Conservation (phyloP, 2,329 filamentous ascomycete species). For the Plenodomus biglobosus region DNA sequence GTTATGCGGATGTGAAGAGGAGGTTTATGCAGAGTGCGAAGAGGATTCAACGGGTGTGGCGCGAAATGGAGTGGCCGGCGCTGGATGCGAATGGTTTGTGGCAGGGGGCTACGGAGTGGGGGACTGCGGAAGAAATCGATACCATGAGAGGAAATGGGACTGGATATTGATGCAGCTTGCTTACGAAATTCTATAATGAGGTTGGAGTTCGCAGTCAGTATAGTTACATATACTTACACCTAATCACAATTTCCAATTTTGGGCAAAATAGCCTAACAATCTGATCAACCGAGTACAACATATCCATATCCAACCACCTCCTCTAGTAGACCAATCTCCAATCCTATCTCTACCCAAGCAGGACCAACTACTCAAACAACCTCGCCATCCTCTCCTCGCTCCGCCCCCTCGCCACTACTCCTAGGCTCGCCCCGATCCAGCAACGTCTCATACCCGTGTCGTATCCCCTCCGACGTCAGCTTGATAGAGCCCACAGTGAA, state of each 20-base stretch:
- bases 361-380: no score
- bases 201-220: no score
- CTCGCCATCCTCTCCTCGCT: not conserved
- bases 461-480: not conserved
- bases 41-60: conserved; percentile 24
- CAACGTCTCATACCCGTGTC: not conserved
- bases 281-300: no score
- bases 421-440: not conserved
- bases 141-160: not conserved
- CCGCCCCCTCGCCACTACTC: not conserved
- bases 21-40: conserved; percentile 23
- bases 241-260: no score
- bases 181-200: no score
- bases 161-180: not conserved
- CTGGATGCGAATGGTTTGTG: not conserved
- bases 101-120: conserved; percentile 1
- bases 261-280: no score
- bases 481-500: conserved; percentile 17
- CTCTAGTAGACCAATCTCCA: no score
- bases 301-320: no score
- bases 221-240: no score
- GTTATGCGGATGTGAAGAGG: conserved; percentile 17
- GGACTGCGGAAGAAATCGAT: not conserved
- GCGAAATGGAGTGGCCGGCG: conserved; percentile 6
- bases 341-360: no score